Percentiles rank a stretch among this genome's conserved stretches.
Evolutionary conservation across 164 flowering plant genomes (phyloP).

Genomic region (Warburgia ugandensis): DNA sequence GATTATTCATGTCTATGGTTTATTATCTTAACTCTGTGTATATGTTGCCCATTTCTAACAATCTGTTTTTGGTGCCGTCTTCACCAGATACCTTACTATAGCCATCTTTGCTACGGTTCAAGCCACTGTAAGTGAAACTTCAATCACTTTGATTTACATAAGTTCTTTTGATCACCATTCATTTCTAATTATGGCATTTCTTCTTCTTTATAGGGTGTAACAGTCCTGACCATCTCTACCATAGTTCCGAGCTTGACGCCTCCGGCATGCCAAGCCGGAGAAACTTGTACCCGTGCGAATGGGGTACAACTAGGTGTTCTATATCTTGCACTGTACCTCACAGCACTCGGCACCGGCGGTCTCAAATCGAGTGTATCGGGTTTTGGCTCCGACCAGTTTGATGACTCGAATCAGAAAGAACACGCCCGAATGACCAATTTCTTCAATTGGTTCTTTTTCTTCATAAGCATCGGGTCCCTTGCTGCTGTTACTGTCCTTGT

Average conservation of each 20-base stretch:
- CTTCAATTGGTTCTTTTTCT: slow-evolving; percentile 96
- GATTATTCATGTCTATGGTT: too few species aligned
- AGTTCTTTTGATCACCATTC: background rate
- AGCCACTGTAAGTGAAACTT: slow-evolving; percentile 45
- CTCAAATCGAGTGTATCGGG: slow-evolving; percentile 93
- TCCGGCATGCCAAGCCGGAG: slow-evolving; percentile 43
- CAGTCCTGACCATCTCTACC: slow-evolving; percentile 74
- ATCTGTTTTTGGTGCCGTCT: background rate
- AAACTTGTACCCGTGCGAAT: slow-evolving; percentile 49
- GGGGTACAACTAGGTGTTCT: slow-evolving; percentile 51
- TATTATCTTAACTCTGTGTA: too few species aligned
- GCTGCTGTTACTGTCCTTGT: slow-evolving; percentile 77
- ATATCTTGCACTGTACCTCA: slow-evolving; percentile 67
- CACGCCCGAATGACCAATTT: slow-evolving; percentile 48
- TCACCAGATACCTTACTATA: slow-evolving; percentile 70
- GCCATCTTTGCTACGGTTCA: slow-evolving; percentile 77
- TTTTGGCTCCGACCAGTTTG: slow-evolving; percentile 93
- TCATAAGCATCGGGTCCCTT: slow-evolving; percentile 76
- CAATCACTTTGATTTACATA: background rate
- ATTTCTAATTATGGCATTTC: background rate
- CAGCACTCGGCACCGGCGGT: slow-evolving; percentile 94
- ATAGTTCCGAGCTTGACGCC: slow-evolving; percentile 67
- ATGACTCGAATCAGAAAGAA: slow-evolving; percentile 52
- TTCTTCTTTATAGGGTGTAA: slow-evolving; percentile 54
- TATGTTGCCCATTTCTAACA: too few species aligned